Evolutionary conservation across 1,139 yeast species (phyloP).

Genomic region (Yamadazyma conglobata): DNA sequence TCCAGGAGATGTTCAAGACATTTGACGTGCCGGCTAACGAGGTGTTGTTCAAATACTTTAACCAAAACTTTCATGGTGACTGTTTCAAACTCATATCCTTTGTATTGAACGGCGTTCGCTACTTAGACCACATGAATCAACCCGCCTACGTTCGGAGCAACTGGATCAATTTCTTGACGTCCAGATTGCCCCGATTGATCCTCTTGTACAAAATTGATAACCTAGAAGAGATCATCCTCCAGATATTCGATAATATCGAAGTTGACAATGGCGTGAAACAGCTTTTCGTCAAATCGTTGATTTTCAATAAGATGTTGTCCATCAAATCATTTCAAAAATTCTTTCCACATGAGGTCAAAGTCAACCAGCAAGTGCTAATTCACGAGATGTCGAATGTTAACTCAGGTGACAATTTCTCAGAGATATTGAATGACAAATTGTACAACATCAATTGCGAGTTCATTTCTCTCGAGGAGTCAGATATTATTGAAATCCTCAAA

Average conservation of each 20-base stretch:
- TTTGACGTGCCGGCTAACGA: conserved; percentile 23
- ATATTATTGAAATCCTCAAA: conserved; percentile 38
- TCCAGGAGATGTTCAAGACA: conserved; percentile 23
- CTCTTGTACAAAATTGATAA: conserved; percentile 16
- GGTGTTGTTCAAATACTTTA: conserved; percentile 14
- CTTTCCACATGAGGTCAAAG: conserved; percentile 32
- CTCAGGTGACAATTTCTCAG: conserved; percentile 16
- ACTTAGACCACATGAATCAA: conserved; percentile 15
- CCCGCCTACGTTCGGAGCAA: conserved; percentile 26
- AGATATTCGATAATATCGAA: conserved; percentile 11
- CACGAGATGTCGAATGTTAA: conserved; percentile 21
- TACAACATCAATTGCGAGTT: conserved; percentile 51
- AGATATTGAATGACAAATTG: conserved; percentile 31
- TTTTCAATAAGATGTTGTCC: conserved; percentile 34
- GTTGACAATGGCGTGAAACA: conserved; percentile 47
- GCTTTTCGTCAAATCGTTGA: conserved; percentile 51
- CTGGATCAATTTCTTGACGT: conserved; percentile 34
- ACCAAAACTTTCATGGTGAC: conserved; percentile 19
- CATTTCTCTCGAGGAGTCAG: conserved; percentile 51
- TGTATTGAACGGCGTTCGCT: conserved; percentile 18
- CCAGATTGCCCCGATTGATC: conserved; percentile 25
- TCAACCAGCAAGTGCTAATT: conserved; percentile 28
- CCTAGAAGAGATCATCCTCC: conserved; percentile 17
- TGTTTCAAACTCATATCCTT: conserved; percentile 19
- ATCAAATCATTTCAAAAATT: conserved; percentile 41